Evolutionary conservation across 192 early-diverging fungal species (phyloP).

Genomic region (Martensiomyces pterosporus): DNA sequence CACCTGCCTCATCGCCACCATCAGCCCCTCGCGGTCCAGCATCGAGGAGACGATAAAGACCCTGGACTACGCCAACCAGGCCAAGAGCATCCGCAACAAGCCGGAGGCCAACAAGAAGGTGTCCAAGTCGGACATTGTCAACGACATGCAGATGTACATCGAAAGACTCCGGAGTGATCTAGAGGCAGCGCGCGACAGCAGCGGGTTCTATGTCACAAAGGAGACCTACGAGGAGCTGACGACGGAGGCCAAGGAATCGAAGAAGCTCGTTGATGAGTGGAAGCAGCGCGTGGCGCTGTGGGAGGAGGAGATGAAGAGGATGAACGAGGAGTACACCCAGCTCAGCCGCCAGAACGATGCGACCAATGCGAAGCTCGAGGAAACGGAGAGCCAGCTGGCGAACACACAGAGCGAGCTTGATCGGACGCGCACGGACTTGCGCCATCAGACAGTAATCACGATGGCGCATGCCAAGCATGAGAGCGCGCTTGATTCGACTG

Average conservation of each 20-base stretch:
- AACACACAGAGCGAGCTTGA: slow-evolving; percentile 27
- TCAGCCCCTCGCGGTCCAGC: slow-evolving; percentile 68
- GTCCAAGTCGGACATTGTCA: slow-evolving; percentile 76
- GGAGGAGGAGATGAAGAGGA: slow-evolving; percentile 19
- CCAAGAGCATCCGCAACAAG: slow-evolving; percentile 74
- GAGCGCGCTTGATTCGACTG: slow-evolving; percentile 28
- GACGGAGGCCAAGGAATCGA: slow-evolving; percentile 8
- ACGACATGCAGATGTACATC: slow-evolving; percentile 75
- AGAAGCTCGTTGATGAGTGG: slow-evolving; percentile 28
- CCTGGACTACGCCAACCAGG: slow-evolving; percentile 72
- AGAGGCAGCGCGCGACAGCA: slow-evolving; percentile 73
- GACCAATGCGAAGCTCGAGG: slow-evolving; percentile 37
- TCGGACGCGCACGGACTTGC: slow-evolving; percentile 23
- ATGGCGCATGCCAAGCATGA: slow-evolving; percentile 53
- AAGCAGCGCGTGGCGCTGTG: slow-evolving; percentile 26
- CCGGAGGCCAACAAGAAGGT: slow-evolving; percentile 74
- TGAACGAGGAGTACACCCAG: slow-evolving; percentile 1
- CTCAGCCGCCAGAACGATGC: slow-evolving; percentile 8
- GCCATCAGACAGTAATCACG: slow-evolving; percentile 29
- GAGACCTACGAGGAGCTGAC: slow-evolving; percentile 57
- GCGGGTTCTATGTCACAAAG: slow-evolving; percentile 72
- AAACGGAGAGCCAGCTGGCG: slow-evolving; percentile 23
- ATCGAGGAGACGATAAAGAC: slow-evolving; percentile 72
- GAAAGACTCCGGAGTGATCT: slow-evolving; percentile 77
- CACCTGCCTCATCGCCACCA: slow-evolving; percentile 94